Evolutionary conservation across 108 stramenopile genomes (phyloP).

Genomic region (Nitzschia sp.): DNA sequence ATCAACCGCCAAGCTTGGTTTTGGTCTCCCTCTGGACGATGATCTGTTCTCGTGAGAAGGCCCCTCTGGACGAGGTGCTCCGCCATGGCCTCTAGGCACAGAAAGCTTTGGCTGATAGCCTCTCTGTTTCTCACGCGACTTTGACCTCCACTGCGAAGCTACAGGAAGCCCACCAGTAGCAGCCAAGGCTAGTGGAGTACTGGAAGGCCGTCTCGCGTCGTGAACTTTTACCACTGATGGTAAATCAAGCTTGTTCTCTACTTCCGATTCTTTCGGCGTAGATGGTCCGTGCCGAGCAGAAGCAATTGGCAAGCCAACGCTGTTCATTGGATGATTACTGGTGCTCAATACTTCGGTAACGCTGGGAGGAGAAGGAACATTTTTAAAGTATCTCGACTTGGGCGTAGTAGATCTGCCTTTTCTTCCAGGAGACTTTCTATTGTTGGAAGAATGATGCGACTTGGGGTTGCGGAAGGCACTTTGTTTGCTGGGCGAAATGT

Average conservation of each 20-base stretch:
- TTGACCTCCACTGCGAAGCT: too few relatives aligned
- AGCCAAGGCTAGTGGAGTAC: too few relatives aligned
- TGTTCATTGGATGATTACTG: constrained; percentile 18
- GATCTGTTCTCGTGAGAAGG: not conserved
- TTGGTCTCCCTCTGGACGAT: not conserved
- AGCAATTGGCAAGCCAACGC: constrained; percentile 3
- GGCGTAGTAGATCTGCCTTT: not conserved
- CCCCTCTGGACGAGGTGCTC: not conserved
- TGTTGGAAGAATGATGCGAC: not conserved
- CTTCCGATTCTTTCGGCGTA: not conserved
- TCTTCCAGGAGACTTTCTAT: not conserved
- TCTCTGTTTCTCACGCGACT: too few relatives aligned
- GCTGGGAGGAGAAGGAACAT: constrained; percentile 6
- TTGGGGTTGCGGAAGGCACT: constrained; percentile 8
- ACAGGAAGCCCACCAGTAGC: too few relatives aligned
- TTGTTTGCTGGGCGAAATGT: not conserved
- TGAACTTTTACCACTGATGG: not conserved
- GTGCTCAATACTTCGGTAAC: not conserved
- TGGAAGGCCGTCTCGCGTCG: not conserved
- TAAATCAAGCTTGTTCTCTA: not conserved
- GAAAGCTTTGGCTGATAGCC: not conserved
- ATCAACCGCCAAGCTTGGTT: not conserved
- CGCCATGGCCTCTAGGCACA: not conserved
- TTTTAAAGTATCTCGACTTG: not conserved
- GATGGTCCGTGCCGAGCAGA: not conserved